A percentile compares a stretch with the other conserved stretches of the same genome.
Conservation (phyloP, 768 basidiomycete species). For the Butyriboletus loyo region DNA sequence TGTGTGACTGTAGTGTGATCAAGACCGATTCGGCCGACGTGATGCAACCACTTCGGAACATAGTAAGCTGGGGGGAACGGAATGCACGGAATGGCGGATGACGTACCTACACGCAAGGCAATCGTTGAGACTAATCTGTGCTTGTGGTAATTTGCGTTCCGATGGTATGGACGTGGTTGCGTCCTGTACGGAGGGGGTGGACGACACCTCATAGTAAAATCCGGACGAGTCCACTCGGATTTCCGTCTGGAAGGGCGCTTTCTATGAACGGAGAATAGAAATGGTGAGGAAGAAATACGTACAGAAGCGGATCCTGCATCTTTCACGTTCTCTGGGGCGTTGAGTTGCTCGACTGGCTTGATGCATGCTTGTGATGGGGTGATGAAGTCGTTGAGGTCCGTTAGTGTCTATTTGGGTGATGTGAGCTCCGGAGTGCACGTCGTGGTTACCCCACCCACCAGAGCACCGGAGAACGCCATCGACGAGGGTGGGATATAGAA, state of each 20-base stretch:
- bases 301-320: conserved; percentile 45
- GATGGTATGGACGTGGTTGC: conserved; percentile 21
- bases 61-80: conserved; percentile 8
- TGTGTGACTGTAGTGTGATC: conserved; percentile 93
- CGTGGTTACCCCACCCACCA: conserved; percentile 44
- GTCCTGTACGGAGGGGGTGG: conserved; percentile 24
- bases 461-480: conserved; percentile 87
- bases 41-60: conserved; percentile 78
- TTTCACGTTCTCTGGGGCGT: conserved; percentile 38
- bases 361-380: conserved; percentile 96
- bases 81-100: not conserved
- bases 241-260: conserved; percentile 61
- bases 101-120: conserved; percentile 96
- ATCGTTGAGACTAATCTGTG: conserved; percentile 95
- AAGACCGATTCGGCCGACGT: conserved; percentile 97
- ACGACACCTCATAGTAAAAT: conserved; percentile 80
- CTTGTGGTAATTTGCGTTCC: conserved; percentile 76
- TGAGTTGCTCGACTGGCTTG: conserved; percentile 76
- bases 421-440: conserved; percentile 5
- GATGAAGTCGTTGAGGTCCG: conserved; percentile 96
- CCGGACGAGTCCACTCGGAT: conserved; percentile 86
- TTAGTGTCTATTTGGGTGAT: conserved; percentile 60
- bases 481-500: not conserved
- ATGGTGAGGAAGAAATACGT: conserved; percentile 12
- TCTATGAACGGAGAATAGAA: conserved; percentile 1